These are phyloP conservation scores for Coemansia sp. DNA, from an alignment of 192 early-diverging fungal species.

Conservation along the genomic window DNA sequence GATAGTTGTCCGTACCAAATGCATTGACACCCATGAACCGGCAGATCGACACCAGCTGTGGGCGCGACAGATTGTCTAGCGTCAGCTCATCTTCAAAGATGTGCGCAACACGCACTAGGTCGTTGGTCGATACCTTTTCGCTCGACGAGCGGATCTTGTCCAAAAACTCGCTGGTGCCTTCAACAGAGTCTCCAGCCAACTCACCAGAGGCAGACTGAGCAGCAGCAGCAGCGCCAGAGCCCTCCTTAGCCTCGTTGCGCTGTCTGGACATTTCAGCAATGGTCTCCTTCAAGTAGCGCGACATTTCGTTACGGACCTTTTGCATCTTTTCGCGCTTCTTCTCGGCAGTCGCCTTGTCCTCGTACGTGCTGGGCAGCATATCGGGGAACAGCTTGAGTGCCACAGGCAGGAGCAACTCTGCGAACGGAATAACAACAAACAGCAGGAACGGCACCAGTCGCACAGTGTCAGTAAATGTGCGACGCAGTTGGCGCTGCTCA, in stretches of 20 bases:
- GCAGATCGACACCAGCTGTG: conserved; percentile 93
- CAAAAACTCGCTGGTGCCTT: conserved; percentile 36
- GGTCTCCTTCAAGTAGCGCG: conserved; percentile 93
- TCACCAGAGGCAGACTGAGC: conserved; percentile 64
- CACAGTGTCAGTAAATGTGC: conserved; percentile 83
- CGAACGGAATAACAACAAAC: conserved; percentile 91
- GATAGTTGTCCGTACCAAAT: conserved; percentile 97
- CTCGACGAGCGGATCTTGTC: conserved; percentile 76
- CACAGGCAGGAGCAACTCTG: conserved; percentile 91
- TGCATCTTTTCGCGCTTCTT: conserved; percentile 93
- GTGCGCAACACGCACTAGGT: conserved; percentile 79
- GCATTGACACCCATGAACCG: conserved; percentile 93
- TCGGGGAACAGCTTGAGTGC: conserved; percentile 92
- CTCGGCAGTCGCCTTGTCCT: conserved; percentile 78
- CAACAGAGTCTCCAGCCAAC: conserved; percentile 18
- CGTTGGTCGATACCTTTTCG: conserved; percentile 76
- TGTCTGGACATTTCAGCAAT: conserved; percentile 75
- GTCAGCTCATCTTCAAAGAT: conserved; percentile 94
- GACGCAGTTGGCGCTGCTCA: conserved; percentile 83
- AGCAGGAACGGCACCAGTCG: conserved; percentile 90
- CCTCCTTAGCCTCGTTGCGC: conserved; percentile 12
- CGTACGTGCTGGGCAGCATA: conserved; percentile 96
- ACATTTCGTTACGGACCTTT: conserved; percentile 92
- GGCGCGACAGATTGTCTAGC: conserved; percentile 87
- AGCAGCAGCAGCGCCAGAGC: conserved; percentile 19